phyloP scores from a whole-genome alignment of 108 stramenopile genomes.

The Fragilariopsis cylindrus region DNA sequence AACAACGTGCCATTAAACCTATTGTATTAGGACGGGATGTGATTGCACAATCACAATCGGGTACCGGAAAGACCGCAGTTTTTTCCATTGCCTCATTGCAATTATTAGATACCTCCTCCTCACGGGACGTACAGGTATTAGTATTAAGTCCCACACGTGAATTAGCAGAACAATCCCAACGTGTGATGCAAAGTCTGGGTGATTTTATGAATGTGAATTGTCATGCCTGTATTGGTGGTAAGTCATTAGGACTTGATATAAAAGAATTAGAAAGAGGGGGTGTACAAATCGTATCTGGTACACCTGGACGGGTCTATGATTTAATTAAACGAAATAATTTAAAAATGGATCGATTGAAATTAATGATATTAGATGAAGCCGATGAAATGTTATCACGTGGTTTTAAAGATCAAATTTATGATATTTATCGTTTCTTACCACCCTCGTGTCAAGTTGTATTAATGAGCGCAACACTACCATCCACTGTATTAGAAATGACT shows the following conservation, averaged over 20 bases:
- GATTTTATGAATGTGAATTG: conserved; percentile 98
- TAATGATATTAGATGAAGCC: conserved; percentile 98
- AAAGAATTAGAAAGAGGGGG: conserved; percentile 86
- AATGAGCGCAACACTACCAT: conserved; percentile 94
- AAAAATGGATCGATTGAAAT: conserved; percentile 74
- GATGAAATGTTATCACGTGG: conserved; percentile 98
- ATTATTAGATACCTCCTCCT: conserved; percentile 72
- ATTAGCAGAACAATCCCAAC: conserved; percentile 97
- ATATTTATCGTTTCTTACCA: conserved; percentile 97
- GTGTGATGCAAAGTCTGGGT: conserved; percentile 89
- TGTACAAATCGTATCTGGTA: conserved; percentile 95
- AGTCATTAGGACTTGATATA: conserved; percentile 92
- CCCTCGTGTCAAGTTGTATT: conserved; percentile 93
- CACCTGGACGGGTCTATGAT: conserved; percentile 98
- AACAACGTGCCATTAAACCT: conserved; percentile 97
- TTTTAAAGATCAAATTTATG: conserved; percentile 99
- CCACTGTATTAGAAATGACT: conserved; percentile 96
- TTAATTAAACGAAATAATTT: conserved; percentile 94
- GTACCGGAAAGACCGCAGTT: conserved; percentile 97
- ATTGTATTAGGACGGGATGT: conserved; percentile 94
- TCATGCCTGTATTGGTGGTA: conserved; percentile 98
- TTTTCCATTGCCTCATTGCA: conserved; percentile 96
- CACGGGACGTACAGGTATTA: conserved; percentile 88
- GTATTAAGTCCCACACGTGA: conserved; percentile 97
- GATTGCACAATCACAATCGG: conserved; percentile 96